Base-by-base conservation (phyloP, 1,139 yeast species). In the Suhomyces choctaworum region DNA sequence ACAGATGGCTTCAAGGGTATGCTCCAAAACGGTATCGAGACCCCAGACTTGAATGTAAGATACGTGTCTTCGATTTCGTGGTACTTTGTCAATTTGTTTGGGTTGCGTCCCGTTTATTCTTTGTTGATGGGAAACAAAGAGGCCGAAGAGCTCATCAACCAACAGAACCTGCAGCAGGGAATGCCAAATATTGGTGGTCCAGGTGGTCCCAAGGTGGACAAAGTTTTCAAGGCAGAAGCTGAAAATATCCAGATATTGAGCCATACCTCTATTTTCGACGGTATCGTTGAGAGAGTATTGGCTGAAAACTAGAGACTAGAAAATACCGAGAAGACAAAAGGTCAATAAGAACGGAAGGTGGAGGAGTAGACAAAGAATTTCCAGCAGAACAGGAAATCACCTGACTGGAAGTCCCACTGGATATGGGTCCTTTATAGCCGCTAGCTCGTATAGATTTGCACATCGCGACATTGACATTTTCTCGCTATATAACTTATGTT, bases 41-140 rank as follows among this genome's bases (percentile, higher is more conserved):
- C 97, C 0, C 76, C 82, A 1, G 95, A 92, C 51, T 70, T 92
- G 44, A 94, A 89, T 53, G 96, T 82, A 5, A 69, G 96, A 25
- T 92, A 95, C 78, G 98, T 92, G n/a, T 83, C 95, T 25, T 82
- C 96, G 3, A 82, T 94, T 20, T 89, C 97, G n/a, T 92, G 97
- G 98, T 92, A 92, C 58, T 88, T 92, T 58, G 86, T 92, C 37
- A 87, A 89, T 41, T 76, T 89, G 47, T 64, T 90, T 39, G 98
- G 98, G 23, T 73, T 92, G 43, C 78, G 80, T 46, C 87, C 96
- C 0, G 80, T 92, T 2, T 86, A 83, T 58, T 76, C 87, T 17
- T 70, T 90, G 38, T 50, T 90, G 13, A 73, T 87, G 55, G 82
- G 82, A 4, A 82, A 76, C 44, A 53, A 56, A 16, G 68, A 73